A percentile compares a stretch with the other conserved stretches of the same genome.
Evolutionary conservation across 768 basidiomycete genomes (phyloP).

Genomic region (Saitozyma sp.): DNA sequence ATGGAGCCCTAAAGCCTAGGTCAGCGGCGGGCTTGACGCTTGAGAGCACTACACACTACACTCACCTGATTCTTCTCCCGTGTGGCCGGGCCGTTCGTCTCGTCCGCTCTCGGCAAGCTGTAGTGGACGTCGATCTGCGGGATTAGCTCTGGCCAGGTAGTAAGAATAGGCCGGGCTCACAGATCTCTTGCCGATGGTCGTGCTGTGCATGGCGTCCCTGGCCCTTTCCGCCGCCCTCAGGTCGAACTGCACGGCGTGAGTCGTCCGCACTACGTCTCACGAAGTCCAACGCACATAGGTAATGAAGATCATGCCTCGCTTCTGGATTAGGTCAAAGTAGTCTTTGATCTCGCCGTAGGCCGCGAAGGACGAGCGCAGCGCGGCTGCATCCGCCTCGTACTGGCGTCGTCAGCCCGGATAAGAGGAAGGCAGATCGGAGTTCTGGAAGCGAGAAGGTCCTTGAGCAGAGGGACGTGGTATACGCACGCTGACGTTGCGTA

Average conservation of each 20-base stretch:
- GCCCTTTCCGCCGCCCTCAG: conserved; percentile 89
- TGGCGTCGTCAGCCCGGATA: conserved; percentile 14
- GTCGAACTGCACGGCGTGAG: conserved; percentile 67
- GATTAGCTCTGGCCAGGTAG: background rate
- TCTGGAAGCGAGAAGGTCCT: no score
- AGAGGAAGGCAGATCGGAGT: background rate
- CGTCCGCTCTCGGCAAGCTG: conserved; percentile 86
- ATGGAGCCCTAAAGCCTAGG: conserved; percentile 68
- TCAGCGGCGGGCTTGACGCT: background rate
- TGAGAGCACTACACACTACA: conserved; percentile 7
- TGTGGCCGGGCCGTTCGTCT: conserved; percentile 61
- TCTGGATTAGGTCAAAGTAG: conserved; percentile 91
- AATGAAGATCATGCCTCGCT: conserved; percentile 97
- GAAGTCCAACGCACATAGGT: conserved; percentile 76
- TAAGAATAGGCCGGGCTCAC: conserved; percentile 59
- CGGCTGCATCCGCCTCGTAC: conserved; percentile 57
- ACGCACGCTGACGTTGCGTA: conserved; percentile 97
- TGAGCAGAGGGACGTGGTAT: background rate
- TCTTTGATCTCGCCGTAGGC: conserved; percentile 94
- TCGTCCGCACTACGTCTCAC: background rate
- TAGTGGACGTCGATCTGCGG: conserved; percentile 96
- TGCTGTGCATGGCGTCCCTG: conserved; percentile 84
- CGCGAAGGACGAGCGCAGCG: conserved; percentile 81
- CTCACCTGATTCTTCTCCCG: conserved; percentile 82
- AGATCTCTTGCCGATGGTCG: conserved; percentile 80